phyloP scores from a whole-genome alignment of 192 early-diverging fungal species.

The Irineochytrium annulatum region DNA sequence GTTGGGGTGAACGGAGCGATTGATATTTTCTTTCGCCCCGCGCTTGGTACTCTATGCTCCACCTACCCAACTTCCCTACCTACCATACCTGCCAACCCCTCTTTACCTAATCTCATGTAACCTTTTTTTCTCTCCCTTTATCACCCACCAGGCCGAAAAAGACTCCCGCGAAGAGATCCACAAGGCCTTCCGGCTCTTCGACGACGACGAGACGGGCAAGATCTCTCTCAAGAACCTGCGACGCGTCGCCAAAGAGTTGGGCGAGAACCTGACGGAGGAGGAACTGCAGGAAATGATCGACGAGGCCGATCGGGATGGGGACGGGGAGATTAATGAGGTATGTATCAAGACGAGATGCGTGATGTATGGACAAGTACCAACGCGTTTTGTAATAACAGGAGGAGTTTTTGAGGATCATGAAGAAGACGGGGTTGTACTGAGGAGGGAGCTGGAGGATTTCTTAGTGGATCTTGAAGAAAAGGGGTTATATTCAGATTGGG shows the following conservation, averaged over 20 bases:
- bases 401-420: slow-evolving; percentile 7
- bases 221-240: slow-evolving; percentile 77
- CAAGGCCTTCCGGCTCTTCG: slow-evolving; percentile 76
- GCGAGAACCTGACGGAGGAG: slow-evolving; percentile 62
- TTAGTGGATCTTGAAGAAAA: no score
- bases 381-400: slow-evolving; percentile 2
- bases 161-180: slow-evolving; percentile 68
- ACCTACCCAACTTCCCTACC: neutral
- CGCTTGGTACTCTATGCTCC: neutral
- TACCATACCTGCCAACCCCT: neutral
- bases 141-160: slow-evolving; percentile 47
- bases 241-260: slow-evolving; percentile 61
- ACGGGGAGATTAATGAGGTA: slow-evolving; percentile 54
- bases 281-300: slow-evolving; percentile 79
- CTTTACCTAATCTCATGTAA: slow-evolving; percentile 9
- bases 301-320: slow-evolving; percentile 68
- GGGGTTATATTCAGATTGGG: no score
- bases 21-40: neutral
- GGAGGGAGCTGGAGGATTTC: no score
- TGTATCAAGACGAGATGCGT: neutral
- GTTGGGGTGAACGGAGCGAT: no score
- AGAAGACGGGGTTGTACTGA: slow-evolving; percentile 1
- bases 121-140: slow-evolving; percentile 1
- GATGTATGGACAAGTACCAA: neutral
- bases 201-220: slow-evolving; percentile 63